Conservation (phyloP, 1,284 basidiomycete genomes). For the Bjerkandera adusta region DNA sequence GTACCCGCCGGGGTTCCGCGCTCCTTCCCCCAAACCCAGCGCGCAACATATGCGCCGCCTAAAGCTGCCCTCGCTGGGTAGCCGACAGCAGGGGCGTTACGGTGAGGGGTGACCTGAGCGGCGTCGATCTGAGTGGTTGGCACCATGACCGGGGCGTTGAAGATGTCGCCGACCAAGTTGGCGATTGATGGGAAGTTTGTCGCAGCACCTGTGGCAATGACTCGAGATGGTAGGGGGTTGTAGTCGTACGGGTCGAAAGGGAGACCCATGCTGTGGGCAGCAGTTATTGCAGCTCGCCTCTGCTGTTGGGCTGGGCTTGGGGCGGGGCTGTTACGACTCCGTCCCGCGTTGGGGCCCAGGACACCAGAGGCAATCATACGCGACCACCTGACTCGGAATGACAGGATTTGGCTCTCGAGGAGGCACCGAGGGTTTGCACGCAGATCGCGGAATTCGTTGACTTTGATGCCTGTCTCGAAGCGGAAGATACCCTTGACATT, state of each 20-base stretch:
- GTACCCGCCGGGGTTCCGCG: conserved; percentile 33
- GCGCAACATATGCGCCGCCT: conserved; percentile 71
- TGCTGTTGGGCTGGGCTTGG: conserved; percentile 29
- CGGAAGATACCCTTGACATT: conserved; percentile 84
- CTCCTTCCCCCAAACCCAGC: conserved; percentile 81
- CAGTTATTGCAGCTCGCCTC: conserved; percentile 27
- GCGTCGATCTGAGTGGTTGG: conserved; percentile 71
- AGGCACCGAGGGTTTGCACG: conserved; percentile 82
- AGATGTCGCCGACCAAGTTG: conserved; percentile 74
- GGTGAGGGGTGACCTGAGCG: conserved; percentile 67
- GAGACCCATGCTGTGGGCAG: conserved; percentile 52
- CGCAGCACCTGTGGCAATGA: conserved; percentile 71
- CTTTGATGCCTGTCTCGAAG: conserved; percentile 82
- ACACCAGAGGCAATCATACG: conserved; percentile 64
- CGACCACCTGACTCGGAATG: conserved; percentile 77
- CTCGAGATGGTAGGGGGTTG: conserved; percentile 54
- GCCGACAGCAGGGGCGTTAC: conserved; percentile 67
- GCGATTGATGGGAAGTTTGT: conserved; percentile 82
- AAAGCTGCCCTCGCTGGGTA: conserved; percentile 67
- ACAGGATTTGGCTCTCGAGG: conserved; percentile 72
- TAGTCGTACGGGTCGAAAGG: conserved; percentile 76
- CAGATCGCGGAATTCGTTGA: conserved; percentile 80
- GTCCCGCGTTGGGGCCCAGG: conserved; percentile 36
- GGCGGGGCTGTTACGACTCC: conserved; percentile 34
- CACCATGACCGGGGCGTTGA: conserved; percentile 73